These are phyloP conservation scores for Brettanomyces anomalus DNA, from an alignment of 805 yeast genomes.

Conservation along the genomic window DNA sequence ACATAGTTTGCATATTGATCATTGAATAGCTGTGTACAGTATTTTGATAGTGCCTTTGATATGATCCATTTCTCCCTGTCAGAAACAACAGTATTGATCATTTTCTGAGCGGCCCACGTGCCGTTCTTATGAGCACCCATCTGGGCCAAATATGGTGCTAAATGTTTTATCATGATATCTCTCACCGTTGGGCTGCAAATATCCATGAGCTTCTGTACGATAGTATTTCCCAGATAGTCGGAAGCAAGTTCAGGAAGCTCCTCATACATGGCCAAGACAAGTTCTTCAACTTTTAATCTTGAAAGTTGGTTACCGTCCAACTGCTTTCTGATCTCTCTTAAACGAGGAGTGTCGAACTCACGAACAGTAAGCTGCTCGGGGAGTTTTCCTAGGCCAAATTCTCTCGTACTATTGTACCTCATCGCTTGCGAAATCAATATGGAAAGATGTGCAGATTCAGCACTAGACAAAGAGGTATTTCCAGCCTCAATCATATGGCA, in stretches of 20 bases:
- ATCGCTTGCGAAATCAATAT: constrained; percentile 38
- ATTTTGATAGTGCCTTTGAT: constrained; percentile 64
- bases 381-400: constrained; percentile 57
- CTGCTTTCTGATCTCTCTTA: constrained; percentile 76
- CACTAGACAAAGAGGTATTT: constrained; percentile 2
- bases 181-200: constrained; percentile 61
- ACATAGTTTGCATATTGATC: constrained; percentile 98
- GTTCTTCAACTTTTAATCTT: constrained; percentile 63
- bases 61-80: constrained; percentile 58
- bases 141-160: constrained; percentile 76
- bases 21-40: constrained; percentile 74
- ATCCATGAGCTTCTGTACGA: constrained; percentile 84
- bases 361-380: constrained; percentile 66
- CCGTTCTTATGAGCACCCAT: constrained; percentile 96
- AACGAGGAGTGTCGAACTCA: constrained; percentile 78
- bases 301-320: constrained; percentile 48
- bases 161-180: constrained; percentile 69
- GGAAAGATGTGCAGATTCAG: constrained; percentile 25
- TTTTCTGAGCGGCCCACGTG: constrained; percentile 98
- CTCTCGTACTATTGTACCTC: constrained; percentile 33
- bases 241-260: constrained; percentile 87
- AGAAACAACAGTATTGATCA: constrained; percentile 60
- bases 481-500: neutral
- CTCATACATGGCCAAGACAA: constrained; percentile 74
- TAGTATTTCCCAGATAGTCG: constrained; percentile 92